Evolutionary conservation across 352 stramenopile species (phyloP).

Genomic region (Phytophthora kernoviae): DNA sequence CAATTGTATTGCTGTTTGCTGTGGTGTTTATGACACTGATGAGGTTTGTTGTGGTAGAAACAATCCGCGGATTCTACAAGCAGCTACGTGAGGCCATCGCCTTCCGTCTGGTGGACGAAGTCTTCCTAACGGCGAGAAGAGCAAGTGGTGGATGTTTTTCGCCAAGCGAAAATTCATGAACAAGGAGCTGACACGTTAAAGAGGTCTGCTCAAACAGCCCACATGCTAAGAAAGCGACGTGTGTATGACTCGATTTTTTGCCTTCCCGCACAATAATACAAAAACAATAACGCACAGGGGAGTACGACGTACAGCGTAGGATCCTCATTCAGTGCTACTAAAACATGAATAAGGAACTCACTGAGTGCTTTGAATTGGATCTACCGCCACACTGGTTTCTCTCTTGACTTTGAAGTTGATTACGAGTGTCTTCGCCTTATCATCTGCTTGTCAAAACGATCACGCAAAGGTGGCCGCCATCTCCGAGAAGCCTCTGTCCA

Average conservation of each 20-base stretch:
- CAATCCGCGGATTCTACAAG: slow-evolving; percentile 90
- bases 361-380: background rate
- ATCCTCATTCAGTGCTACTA: slow-evolving; percentile 2
- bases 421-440: background rate
- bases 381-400: background rate
- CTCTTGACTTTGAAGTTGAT: slow-evolving; percentile 18
- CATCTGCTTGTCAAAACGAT: background rate
- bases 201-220: background rate
- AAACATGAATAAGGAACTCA: slow-evolving; percentile 10
- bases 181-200: slow-evolving; percentile 85
- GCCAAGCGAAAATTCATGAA: slow-evolving; percentile 96
- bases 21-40: slow-evolving; percentile 1
- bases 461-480: slow-evolving; percentile 75
- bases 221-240: background rate
- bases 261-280: slow-evolving; percentile 12
- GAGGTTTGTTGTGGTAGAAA: slow-evolving; percentile 50
- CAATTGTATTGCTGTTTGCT: background rate
- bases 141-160: slow-evolving; percentile 96
- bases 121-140: slow-evolving; percentile 88
- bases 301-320: background rate
- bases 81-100: slow-evolving; percentile 88
- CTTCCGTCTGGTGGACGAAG: slow-evolving; percentile 77
- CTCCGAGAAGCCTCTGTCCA: slow-evolving; percentile 73
- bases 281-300: slow-evolving; percentile 27
- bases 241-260: background rate